These are phyloP conservation scores for Stachybotrys elegans DNA, from an alignment of 2,329 filamentous ascomycete genomes.

Conservation along the genomic window DNA sequence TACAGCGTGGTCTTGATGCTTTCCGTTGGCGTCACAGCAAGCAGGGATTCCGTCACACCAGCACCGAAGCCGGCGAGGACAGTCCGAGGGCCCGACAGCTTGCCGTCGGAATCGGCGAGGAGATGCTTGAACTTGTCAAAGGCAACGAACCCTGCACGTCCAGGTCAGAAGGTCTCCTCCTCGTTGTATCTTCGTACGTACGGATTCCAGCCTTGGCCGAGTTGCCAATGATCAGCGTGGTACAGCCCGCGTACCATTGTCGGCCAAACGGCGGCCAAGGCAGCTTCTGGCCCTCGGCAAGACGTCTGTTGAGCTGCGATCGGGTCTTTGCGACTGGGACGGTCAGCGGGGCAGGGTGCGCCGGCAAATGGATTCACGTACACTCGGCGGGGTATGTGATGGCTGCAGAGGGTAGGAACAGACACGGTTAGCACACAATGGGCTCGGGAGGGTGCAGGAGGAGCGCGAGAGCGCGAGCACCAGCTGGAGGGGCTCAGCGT, in stretches of 20 bases:
- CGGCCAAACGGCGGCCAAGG: constrained; percentile 90
- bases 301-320: constrained; percentile 82
- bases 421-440: constrained; percentile 19
- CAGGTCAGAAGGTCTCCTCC: neutral
- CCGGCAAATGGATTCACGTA: constrained; percentile 35
- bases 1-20: constrained; percentile 95
- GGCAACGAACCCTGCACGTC: constrained; percentile 63
- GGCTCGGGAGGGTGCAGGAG: constrained; percentile 1
- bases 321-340: constrained; percentile 82
- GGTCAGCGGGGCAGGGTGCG: constrained; percentile 1
- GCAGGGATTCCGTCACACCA: constrained; percentile 85
- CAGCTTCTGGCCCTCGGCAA: constrained; percentile 78
- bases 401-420: constrained; percentile 31
- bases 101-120: constrained; percentile 77
- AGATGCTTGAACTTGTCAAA: constrained; percentile 91
- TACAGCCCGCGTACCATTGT: constrained; percentile 98
- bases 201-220: constrained; percentile 93
- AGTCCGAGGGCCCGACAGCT: constrained; percentile 83
- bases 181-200: constrained; percentile 39
- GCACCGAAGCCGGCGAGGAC: constrained; percentile 93
- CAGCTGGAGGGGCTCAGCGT: constrained; percentile 18
- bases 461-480: neutral
- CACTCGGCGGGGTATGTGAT: constrained; percentile 95
- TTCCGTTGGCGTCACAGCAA: constrained; percentile 95
- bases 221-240: constrained; percentile 93